Percentiles rank a stretch among this genome's conserved stretches.
phyloP scores from a whole-genome alignment of 1,284 basidiomycete species.

The Trichosporon faecale region DNA sequence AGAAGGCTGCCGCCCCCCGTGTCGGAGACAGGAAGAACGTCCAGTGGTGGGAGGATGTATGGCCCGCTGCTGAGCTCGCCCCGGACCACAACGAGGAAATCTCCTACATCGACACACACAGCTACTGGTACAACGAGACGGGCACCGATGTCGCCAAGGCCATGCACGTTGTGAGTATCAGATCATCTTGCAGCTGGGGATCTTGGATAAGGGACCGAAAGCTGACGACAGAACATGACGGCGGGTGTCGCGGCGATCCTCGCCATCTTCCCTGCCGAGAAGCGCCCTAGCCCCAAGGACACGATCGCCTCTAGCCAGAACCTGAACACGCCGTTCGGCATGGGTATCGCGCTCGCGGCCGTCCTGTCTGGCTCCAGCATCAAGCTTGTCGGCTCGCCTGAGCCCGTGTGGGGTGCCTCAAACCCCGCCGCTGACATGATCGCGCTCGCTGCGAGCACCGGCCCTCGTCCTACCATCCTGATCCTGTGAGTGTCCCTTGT shows the following conservation, averaged over 20 bases:
- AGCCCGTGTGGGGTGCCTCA: slow-evolving; percentile 14
- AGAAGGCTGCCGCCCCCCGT: slow-evolving; percentile 13
- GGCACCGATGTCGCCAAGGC: slow-evolving; percentile 32
- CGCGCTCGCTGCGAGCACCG: slow-evolving; percentile 22
- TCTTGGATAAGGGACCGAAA: neutral
- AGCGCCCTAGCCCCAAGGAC: slow-evolving; percentile 45
- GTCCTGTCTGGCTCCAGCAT: slow-evolving; percentile 47
- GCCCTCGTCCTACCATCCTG: slow-evolving; percentile 40
- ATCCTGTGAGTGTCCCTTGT: slow-evolving; percentile 42
- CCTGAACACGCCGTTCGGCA: slow-evolving; percentile 48
- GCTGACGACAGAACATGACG: slow-evolving; percentile 42
- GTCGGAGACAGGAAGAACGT: slow-evolving; percentile 17
- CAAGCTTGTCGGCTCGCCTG: slow-evolving; percentile 37
- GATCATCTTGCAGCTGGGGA: too few relatives aligned
- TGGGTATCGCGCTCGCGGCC: slow-evolving; percentile 44
- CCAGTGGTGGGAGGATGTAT: slow-evolving; percentile 45
- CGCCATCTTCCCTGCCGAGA: slow-evolving; percentile 51
- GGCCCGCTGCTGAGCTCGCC: slow-evolving; percentile 36
- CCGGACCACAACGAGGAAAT: neutral
- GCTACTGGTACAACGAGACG: slow-evolving; percentile 37
- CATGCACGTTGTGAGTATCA: slow-evolving; percentile 39
- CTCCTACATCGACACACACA: slow-evolving; percentile 31
- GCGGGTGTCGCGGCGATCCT: slow-evolving; percentile 50
- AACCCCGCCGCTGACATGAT: slow-evolving; percentile 32
- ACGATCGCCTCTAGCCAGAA: slow-evolving; percentile 39